These are phyloP conservation scores for Setaria italica DNA, from an alignment of 202 grass and related monocot genomes.

Conservation along the genomic window DNA sequence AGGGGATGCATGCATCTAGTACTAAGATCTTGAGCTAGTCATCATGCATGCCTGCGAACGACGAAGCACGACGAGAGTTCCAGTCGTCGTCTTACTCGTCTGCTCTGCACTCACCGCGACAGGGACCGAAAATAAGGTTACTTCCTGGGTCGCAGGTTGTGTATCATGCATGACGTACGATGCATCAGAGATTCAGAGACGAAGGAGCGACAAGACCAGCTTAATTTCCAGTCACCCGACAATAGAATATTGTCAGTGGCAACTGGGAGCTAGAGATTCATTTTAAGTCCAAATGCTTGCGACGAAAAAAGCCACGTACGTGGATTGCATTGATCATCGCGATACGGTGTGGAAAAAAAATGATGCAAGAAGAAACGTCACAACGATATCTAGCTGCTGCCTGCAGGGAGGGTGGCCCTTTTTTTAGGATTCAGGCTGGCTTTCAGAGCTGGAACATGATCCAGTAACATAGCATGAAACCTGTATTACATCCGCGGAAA, in stretches of 20 bases:
- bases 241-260: not conserved
- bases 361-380: slow-evolving; percentile 38
- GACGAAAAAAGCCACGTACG: not conserved
- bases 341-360: not conserved
- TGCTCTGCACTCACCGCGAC: slow-evolving; percentile 10
- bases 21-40: no score
- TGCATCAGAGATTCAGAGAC: not conserved
- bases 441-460: not conserved
- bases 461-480: not conserved
- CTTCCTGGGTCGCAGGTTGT: not conserved
- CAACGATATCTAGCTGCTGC: not conserved
- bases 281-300: slow-evolving; percentile 9
- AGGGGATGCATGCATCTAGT: no score
- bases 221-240: not conserved
- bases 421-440: not conserved
- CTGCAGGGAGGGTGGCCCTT: not conserved
- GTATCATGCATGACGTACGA: not conserved
- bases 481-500: not conserved
- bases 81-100: not conserved
- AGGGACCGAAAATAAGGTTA: not conserved
- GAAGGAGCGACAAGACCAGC: not conserved
- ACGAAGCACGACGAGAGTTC: not conserved
- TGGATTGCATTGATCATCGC: no score
- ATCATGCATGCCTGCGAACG: no score
- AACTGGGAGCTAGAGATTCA: slow-evolving; percentile 6